phyloP scores from a whole-genome alignment of 1,139 yeast species.

The Diutina pseudorugosa region DNA sequence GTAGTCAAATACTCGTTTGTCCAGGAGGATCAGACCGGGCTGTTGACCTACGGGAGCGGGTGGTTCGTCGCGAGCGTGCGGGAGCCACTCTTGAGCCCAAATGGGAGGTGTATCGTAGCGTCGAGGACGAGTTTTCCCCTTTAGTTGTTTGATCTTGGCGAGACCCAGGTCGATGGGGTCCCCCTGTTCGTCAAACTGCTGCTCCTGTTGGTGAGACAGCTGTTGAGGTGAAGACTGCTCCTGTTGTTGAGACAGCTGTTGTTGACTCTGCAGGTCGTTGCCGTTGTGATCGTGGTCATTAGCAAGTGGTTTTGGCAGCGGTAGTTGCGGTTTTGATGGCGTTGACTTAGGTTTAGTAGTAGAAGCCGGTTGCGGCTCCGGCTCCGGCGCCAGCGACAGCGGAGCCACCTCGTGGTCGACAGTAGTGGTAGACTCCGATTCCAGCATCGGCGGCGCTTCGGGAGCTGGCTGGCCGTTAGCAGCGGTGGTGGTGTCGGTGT shows the following conservation, averaged over 20 bases:
- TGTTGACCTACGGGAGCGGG: neutral
- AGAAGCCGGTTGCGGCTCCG: neutral
- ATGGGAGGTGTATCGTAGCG: conserved; percentile 58
- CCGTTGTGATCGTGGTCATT: no score
- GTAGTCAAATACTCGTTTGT: conserved; percentile 24
- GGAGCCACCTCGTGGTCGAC: neutral
- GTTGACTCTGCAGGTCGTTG: no score
- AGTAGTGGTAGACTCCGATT: neutral
- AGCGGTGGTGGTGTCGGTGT: conserved; percentile 17
- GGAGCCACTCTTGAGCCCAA: conserved; percentile 74
- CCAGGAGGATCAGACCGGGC: conserved; percentile 6
- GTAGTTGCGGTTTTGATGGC: neutral
- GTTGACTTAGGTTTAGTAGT: conserved; percentile 1
- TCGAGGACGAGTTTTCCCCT: conserved; percentile 35
- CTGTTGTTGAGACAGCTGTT: no score
- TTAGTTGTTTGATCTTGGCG: conserved; percentile 10
- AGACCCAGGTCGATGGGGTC: conserved; percentile 8
- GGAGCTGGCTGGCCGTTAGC: conserved; percentile 7
- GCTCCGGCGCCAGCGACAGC: conserved; percentile 5
- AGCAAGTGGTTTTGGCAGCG: no score
- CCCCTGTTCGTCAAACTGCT: neutral
- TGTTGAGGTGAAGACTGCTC: no score
- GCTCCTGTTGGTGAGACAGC: no score
- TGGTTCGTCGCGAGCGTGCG: conserved; percentile 13
- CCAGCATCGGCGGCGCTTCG: conserved; percentile 7